Evolutionary conservation across 352 stramenopile genomes (phyloP), one percentile per base, ranked within the genome.

Genomic region (Pythium aristosporum): DNA sequence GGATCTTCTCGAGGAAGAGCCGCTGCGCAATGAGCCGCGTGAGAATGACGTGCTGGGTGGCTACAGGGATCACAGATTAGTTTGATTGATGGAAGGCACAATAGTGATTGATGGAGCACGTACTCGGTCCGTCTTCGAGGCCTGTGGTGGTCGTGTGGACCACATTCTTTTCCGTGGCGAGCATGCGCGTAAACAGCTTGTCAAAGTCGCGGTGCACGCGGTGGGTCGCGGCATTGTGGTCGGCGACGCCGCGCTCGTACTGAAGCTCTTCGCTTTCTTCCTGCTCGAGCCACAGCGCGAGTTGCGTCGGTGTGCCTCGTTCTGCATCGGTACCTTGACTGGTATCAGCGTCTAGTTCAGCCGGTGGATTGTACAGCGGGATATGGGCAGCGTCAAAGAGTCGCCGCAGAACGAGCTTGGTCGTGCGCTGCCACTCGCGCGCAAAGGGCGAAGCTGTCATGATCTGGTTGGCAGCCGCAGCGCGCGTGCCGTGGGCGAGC

Each of bases 131-230:
- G 41, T 88, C 80, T 67, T 94, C 86, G 50, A 89, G 68, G 3
- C 86, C 86, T 2, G 86, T 94, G 12, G 83, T 92, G 39, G 63
- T 71, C 43, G 68, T 54, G 42, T 91, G 82, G 59, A 94, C 84
- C 28, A 94, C 80, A 68, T 91, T 88, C 55, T 83, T 88, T 63
- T 94, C 86, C 34, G 67, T 76, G 25, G 74, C 82, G 21, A 94
- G 73, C 77, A 91, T 84, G 18, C 65, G 23, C 43, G 81, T 54
- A 53, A 89, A 94, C 10, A 78, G 57, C 39, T 80, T 72, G 36
- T 90, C 66, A 65, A 94, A 92, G 52, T 81, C 48, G 30, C 68
- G 53, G 50, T 85, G 77, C 60, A 83, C 68, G 3, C 59, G 66
- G 23, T 79, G 75, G 53, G 69, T 67, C 8, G 56, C 44, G n/a